Evolutionary conservation across 2,329 filamentous ascomycete genomes (phyloP), one percentile per base, ranked within the genome.

Genomic region (Sporothrix variecibatus): DNA sequence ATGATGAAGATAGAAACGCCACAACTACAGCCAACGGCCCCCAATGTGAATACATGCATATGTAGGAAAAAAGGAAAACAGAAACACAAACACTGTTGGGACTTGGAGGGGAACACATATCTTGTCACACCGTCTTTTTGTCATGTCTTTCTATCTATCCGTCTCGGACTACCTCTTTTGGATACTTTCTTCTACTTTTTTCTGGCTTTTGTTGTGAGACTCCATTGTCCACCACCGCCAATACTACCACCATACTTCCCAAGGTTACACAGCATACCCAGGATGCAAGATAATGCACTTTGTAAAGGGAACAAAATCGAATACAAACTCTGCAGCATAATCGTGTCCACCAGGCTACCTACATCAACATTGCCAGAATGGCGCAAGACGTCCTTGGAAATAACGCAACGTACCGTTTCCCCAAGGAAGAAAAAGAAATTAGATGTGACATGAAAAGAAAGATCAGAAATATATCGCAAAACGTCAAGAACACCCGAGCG

Each of bases 101-200:
- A 15, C 2, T 2, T 3, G 15, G 43, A 20, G 15, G 43, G 43
- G 12, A 56, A 7, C 28, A 12, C 23, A 28, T 15, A 17, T 28
- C 65, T 68, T 51, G 65, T 68, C 65, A 67, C 64, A 68, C 43
- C 65, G 43, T 51, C 65, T 51, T 49, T 68, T 68, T 28, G 26
- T 17, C 23, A 28, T 31, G n/a, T 20, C n/a, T 26, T 43, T 65
- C 8, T 17, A 38, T 38, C 31, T 65, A 28, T 40, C 58, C 31
- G 17, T 62, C 9, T 64, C 34, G 58, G 58, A 15, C 34, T 65
- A 28, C 65, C 64, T 23, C 20, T 31, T 68, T 20, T n/a, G 23
- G 65, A n/a, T 3, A 34, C 43, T 5, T 68, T 26, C 31, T 15
- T 51, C 20, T 34, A n/a, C 8, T 49, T 15, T 49, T 17, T 49